These are phyloP conservation scores for Mucor velutinosus DNA, from an alignment of 371 early-diverging fungal species.

Conservation along the genomic window DNA sequence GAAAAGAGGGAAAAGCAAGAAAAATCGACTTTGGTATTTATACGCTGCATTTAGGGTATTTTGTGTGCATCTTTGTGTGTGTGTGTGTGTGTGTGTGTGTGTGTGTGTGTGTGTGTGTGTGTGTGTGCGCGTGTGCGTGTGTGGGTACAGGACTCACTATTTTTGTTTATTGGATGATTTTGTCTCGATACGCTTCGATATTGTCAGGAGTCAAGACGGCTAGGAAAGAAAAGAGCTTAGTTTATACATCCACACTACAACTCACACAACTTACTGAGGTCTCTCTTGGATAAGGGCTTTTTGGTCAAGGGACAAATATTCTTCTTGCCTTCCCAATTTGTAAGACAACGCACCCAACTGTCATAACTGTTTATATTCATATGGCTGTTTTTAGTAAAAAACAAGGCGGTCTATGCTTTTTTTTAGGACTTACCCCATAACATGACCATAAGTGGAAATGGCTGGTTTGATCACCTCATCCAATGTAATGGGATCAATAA, in stretches of 20 bases:
- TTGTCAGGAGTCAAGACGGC: constrained; percentile 37
- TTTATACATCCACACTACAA: neutral
- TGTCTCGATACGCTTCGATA: constrained; percentile 37
- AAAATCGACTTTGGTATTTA: neutral
- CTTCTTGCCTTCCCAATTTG: constrained; percentile 73
- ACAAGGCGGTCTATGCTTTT: neutral
- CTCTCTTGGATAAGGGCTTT: constrained; percentile 88
- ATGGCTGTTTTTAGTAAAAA: neutral
- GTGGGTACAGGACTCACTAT: neutral
- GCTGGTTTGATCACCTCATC: constrained; percentile 92
- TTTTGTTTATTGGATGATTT: constrained; percentile 25
- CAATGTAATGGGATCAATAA: constrained; percentile 92
- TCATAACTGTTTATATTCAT: constrained; percentile 60
- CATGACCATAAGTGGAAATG: constrained; percentile 95
- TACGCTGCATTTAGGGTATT: neutral
- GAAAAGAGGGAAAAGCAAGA: neutral
- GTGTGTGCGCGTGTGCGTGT: neutral
- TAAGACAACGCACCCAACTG: constrained; percentile 92
- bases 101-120: neutral
- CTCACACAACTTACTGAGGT: constrained; percentile 55
- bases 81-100: neutral
- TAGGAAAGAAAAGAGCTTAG: constrained; percentile 6
- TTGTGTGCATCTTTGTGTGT: neutral
- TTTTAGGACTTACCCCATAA: constrained; percentile 71
- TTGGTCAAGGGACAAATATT: constrained; percentile 95